These are phyloP conservation scores for Neopestalotiopsis rosae DNA, from an alignment of 2,329 filamentous ascomycete genomes.

Conservation along the genomic window DNA sequence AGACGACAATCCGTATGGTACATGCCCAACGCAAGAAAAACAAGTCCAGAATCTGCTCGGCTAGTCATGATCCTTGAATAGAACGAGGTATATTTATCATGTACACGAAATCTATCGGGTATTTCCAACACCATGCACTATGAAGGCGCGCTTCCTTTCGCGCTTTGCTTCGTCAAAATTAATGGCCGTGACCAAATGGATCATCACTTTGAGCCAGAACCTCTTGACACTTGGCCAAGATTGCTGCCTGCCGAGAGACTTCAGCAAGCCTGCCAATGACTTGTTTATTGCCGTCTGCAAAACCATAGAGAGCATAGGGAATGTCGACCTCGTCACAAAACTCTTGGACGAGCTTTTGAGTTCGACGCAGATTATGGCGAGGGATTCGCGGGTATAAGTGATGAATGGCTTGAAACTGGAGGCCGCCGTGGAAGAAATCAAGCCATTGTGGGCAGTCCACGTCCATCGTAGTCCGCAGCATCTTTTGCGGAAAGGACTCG, in stretches of 20 bases:
- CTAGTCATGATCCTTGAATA: no score
- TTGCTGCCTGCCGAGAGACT: slow-evolving; percentile 78
- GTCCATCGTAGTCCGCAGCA: slow-evolving; percentile 93
- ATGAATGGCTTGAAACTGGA: slow-evolving; percentile 90
- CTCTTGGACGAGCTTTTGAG: slow-evolving; percentile 77
- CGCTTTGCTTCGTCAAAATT: not conserved
- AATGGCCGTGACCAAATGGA: slow-evolving; percentile 36
- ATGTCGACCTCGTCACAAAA: slow-evolving; percentile 85
- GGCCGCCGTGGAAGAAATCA: slow-evolving; percentile 85
- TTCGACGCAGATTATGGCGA: slow-evolving; percentile 78
- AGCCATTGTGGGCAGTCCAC: slow-evolving; percentile 88
- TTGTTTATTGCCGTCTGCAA: slow-evolving; percentile 81
- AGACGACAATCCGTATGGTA: no score
- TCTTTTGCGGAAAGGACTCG: slow-evolving; percentile 88
- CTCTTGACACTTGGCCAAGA: slow-evolving; percentile 76
- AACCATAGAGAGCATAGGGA: slow-evolving; percentile 85
- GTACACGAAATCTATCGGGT: no score
- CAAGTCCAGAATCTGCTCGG: no score
- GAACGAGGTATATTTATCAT: no score
- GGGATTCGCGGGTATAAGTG: slow-evolving; percentile 86
- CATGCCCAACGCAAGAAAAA: no score
- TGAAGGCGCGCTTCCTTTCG: no score
- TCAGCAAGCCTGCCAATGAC: slow-evolving; percentile 80
- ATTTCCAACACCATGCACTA: no score
- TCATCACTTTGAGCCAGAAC: slow-evolving; percentile 40